Evolutionary conservation across 2,329 filamentous ascomycete genomes (phyloP), one percentile per base, ranked within the genome.

Genomic region (Sphaerostilbella broomeana): DNA sequence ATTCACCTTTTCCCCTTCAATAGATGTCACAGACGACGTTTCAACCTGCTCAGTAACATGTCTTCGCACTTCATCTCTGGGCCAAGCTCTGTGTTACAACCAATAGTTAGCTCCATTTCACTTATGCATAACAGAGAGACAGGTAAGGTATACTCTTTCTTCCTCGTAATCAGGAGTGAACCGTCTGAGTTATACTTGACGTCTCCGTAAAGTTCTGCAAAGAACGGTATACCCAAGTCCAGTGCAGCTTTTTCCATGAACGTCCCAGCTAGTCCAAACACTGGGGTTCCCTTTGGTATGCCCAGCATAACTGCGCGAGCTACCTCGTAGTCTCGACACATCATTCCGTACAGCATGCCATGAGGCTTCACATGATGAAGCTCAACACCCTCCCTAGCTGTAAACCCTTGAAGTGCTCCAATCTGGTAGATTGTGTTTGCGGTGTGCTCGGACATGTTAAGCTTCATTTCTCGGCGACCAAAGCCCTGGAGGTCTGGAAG

Each of bases 21-120:
- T 57, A 5, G 63, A 62, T 2, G 59, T 66, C 8, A 67, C 65
- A 2, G 59, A 60, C 31, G 60, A 56, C 5, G 62, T 57, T 28
- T 62, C 58, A 6, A 68, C 46, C 48, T 68, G 65, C 46, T 65
- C 58, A n/a, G 53, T 45, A 5, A 68, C 61, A 38, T 65, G 63
- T 29, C 53, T 59, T 52, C 57, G 58, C 11, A 25, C 67, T 60
- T 25, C 67, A 63, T 6, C 57, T 57, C 1, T 55, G 39, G 17
- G 59, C 52, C 22, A 25, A 61, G 63, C 57, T 62, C 76, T 74
- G 27, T 10, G 12, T 17, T 17, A 28, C 20, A 3, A 27, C 12
- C 3, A 24, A 24, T 6, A 3, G 12, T 25, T 12, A 25, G 22
- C 3, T 9, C n/a, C n/a, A n/a, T n/a, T 25, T 4, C 3, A 25